These are phyloP conservation scores for Euphorbia celastroides DNA, from an alignment of 441 rosid species.

Conservation along the genomic window DNA sequence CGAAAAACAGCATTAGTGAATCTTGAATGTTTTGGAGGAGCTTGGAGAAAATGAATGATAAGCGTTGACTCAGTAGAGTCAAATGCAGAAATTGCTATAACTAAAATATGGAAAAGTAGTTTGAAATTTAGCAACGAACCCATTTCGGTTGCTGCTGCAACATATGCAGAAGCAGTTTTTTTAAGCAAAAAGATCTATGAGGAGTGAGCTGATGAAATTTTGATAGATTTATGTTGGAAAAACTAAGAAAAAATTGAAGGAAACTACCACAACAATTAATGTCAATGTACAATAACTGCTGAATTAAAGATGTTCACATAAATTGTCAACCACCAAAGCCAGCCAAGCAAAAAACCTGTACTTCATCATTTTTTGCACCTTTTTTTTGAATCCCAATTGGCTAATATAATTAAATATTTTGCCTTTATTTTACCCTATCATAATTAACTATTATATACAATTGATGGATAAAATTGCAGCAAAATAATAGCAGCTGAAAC, in stretches of 20 bases:
- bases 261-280: conserved; percentile 38
- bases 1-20: conserved; percentile 40
- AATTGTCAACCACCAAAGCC: conserved; percentile 25
- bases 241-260: conserved; percentile 10
- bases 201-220: conserved; percentile 4
- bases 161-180: conserved; percentile 18
- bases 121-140: conserved; percentile 24
- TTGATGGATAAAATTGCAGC: background rate
- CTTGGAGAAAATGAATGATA: conserved; percentile 28
- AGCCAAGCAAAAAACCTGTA: conserved; percentile 13
- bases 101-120: conserved; percentile 19
- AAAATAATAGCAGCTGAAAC: background rate
- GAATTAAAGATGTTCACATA: conserved; percentile 32
- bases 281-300: conserved; percentile 48
- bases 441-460: too few species aligned
- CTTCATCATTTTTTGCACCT: background rate
- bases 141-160: conserved; percentile 23
- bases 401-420: background rate
- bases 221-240: conserved; percentile 14
- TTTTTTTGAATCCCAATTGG: background rate
- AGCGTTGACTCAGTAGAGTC: conserved; percentile 28
- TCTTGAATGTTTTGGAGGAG: conserved; percentile 39
- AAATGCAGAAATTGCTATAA: conserved; percentile 22
- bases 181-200: conserved; percentile 14
- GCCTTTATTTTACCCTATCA: background rate